A percentile compares a stretch with the other conserved stretches of the same genome.
These are phyloP conservation scores for Hypoxylon rubiginosum DNA, from an alignment of 2,329 filamentous ascomycete species.

Conservation along the genomic window DNA sequence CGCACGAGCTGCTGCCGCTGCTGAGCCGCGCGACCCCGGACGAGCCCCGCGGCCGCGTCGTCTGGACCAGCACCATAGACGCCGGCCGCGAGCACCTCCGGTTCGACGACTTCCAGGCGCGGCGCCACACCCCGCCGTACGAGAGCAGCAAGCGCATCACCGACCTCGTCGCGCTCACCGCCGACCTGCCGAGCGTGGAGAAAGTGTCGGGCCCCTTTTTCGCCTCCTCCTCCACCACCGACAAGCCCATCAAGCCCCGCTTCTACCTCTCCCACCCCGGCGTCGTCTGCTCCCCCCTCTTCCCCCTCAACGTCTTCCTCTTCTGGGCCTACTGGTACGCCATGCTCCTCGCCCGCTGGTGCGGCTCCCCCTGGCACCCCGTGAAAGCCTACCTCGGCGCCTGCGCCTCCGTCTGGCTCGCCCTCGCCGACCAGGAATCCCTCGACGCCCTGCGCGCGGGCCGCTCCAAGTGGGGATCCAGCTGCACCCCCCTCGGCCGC, in stretches of 20 bases:
- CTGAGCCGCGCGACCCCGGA: constrained; percentile 65
- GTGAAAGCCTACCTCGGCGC: constrained; percentile 83
- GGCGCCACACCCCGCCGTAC: constrained; percentile 76
- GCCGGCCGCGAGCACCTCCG: constrained; percentile 68
- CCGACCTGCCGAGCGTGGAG: constrained; percentile 72
- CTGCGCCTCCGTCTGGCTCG: constrained; percentile 81
- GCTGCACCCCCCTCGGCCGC: constrained; percentile 69
- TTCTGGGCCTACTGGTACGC: constrained; percentile 75
- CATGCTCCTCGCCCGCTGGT: constrained; percentile 79
- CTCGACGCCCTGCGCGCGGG: constrained; percentile 69
- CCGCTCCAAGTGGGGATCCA: constrained; percentile 86
- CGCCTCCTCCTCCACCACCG: constrained; percentile 47
- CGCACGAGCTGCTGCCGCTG: constrained; percentile 82
- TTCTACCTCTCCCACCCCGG: constrained; percentile 90
- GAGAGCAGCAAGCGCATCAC: constrained; percentile 90
- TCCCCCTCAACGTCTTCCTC: constrained; percentile 79
- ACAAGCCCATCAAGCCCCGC: constrained; percentile 62
- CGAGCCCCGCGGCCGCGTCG: constrained; percentile 72
- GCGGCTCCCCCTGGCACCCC: constrained; percentile 91
- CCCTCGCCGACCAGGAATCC: constrained; percentile 74
- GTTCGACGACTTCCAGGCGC: constrained; percentile 80
- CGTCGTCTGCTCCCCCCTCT: constrained; percentile 84
- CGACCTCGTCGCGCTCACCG: constrained; percentile 84
- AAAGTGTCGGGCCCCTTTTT: constrained; percentile 72
- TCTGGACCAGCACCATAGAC: constrained; percentile 91